Evolutionary conservation across 345 rosid species (phyloP).

Genomic region (Anastatica hierochuntica): DNA sequence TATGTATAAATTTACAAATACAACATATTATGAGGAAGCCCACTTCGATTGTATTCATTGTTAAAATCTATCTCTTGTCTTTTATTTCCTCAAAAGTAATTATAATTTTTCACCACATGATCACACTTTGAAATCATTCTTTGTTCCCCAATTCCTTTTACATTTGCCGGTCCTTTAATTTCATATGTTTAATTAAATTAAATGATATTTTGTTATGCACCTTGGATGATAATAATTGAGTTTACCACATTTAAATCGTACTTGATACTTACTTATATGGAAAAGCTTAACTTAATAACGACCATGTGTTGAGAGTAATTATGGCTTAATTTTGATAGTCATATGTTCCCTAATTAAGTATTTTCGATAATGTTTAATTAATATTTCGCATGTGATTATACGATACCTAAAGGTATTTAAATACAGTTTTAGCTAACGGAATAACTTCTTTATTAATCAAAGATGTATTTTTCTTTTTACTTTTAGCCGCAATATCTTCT

Average conservation of each 20-base stretch:
- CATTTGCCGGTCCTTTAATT: slow-evolving; percentile 4
- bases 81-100: slow-evolving; percentile 11
- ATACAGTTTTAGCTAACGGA: slow-evolving; percentile 21
- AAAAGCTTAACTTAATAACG: background rate
- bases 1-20: background rate
- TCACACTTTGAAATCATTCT: slow-evolving; percentile 17
- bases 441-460: background rate
- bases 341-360: too few relatives aligned
- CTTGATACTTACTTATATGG: background rate
- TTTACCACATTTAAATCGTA: slow-evolving; percentile 11
- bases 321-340: slow-evolving; percentile 11
- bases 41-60: background rate
- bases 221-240: slow-evolving; percentile 1
- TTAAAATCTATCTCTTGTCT: slow-evolving; percentile 10
- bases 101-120: slow-evolving; percentile 19
- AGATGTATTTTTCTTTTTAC: background rate
- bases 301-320: background rate
- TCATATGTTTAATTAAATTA: background rate
- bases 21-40: background rate
- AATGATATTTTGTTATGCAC: background rate
- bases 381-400: slow-evolving; percentile 11
- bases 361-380: too few relatives aligned
- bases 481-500: slow-evolving; percentile 25
- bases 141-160: slow-evolving; percentile 17
- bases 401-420: background rate